Evolutionary conservation across 441 rosid species (phyloP).

Genomic region (Adansonia grandidieri): DNA sequence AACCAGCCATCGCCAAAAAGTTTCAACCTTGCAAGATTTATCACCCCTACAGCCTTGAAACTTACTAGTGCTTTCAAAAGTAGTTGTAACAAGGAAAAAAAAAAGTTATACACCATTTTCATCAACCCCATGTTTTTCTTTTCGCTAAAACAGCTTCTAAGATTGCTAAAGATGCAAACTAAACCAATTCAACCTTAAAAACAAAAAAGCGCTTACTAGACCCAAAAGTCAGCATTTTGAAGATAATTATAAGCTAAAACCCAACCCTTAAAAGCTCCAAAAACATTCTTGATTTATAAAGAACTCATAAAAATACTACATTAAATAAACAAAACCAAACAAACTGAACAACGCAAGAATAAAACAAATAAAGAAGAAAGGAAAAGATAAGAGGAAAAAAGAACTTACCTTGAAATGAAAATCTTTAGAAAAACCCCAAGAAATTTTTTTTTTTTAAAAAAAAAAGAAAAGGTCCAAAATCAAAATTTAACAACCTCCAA

Average conservation of each 20-base stretch:
- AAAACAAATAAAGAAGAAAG: background rate
- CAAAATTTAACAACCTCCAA: constrained; percentile 6
- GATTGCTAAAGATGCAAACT: constrained; percentile 1
- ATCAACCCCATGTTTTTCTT: background rate
- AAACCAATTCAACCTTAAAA: background rate
- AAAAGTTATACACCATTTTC: background rate
- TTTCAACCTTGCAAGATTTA: constrained; percentile 3
- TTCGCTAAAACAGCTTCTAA: constrained; percentile 8
- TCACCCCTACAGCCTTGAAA: background rate
- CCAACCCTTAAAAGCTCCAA: background rate
- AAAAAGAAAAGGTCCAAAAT: background rate
- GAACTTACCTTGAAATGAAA: constrained; percentile 14
- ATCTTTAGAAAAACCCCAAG: background rate
- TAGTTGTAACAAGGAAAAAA: background rate
- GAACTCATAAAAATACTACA: background rate
- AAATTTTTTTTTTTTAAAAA: background rate
- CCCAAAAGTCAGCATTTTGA: constrained; percentile 7
- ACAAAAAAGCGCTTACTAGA: background rate
- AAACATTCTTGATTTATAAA: background rate
- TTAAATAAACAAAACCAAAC: constrained; percentile 17
- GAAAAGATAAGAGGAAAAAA: background rate
- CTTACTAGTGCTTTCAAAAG: constrained; percentile 1
- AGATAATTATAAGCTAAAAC: background rate
- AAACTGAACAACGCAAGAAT: background rate
- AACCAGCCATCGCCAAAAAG: background rate